Base-by-base conservation (phyloP, 1,284 basidiomycete species). In the Lignosus rhinocerotis region DNA sequence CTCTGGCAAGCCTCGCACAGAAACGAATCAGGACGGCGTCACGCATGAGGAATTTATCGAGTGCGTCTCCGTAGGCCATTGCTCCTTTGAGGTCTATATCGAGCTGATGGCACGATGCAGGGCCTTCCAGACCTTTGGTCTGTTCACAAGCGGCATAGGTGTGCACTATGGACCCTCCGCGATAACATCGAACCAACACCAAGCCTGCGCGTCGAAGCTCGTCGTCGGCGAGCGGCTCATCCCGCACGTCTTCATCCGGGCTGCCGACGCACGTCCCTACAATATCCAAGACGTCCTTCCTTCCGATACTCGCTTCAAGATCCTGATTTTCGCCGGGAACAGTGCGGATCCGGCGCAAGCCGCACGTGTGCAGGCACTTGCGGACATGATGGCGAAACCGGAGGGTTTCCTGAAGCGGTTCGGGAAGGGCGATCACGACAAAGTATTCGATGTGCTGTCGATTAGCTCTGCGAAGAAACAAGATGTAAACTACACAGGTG, bases 231-330 rank as follows among this genome's bases (percentile, higher is more conserved):
- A 84, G 70, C 82, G 90, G 30, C 72, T 88, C 64, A 75, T 77
- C 43, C 84, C 88, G 3, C 82, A 85, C 46, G 66, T 79, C 12
- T 73, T 91, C 50, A 72, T 90, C 21, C 82, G 87, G 46, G 86
- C 82, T 5, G 85, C 87, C 16, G 86, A 91, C 69, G 75, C 74
- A 2, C 79, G 83, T 33, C 84, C 86, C 2, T 73, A 82, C 49
- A 82, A 92, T 58, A 76, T 93, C 38, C 89, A 92, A 53, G 86
- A 90, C 64, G 69, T 88, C 45, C 73, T 90, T 43, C 85, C 83
- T 5, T 78, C 88, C 14, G 86, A 92, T 64, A 78, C 78, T 11
- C 83, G 86, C n/a, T 92, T 90, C 79, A 88, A 90, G 66, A 55
- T 92, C 34, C 73, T 45, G n/a, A 25, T 45, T 9, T 45, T 45